Base-by-base conservation (phyloP, 139 green algal species). In the Chlorella sp. region DNA sequence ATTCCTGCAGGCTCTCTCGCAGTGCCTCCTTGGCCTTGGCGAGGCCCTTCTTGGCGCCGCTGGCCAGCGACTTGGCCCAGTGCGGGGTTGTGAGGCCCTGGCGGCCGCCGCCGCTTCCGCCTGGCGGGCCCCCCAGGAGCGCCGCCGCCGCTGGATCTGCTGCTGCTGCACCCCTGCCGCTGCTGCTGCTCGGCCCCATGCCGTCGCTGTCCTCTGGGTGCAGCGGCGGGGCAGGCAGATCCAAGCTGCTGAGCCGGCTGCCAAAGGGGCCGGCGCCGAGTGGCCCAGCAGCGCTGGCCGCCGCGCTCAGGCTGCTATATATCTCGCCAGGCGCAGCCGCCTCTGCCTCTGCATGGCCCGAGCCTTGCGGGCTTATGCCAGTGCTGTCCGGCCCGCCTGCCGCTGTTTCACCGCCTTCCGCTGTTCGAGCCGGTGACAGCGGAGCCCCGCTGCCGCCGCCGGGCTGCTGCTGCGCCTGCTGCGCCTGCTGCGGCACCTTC, bases 11-110 rank as follows among this genome's bases (percentile, higher is more conserved):
- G 16, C 39, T 65, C 63, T 83, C 78, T 18, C 63, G 28, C 69
- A 86, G 81, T 15, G 51, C 51, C 51, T 60, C 51, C 51, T 60
- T 60, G 51, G 51, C 51, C 70, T 86, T 86, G 23, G n/a, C 7
- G 28, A 86, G 55, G 25, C 81, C 81, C 70, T 80, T 80, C 69
- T 86, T 55, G 15, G 81, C 81, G 34, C 62, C 80, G 38, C 70
- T 78, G 36, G 81, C 81, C 69, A 86, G 56, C n/a, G 62, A 34
- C 20, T 68, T 32, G 20, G 70, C 69, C 81, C 81, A 86, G 6
- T 51, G 44, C 5, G 80, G 80, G 2, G 80, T 85, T 26, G 11
- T 57, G 39, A 84, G 18, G n/a, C 32, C 18, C 2, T 25, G 12
- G 21, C 70, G 41, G 7, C 6, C 25, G 39, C 75, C 34, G 12